phyloP scores from a whole-genome alignment of 106 monocot genomes.

The Dioscorea dumetorum region DNA sequence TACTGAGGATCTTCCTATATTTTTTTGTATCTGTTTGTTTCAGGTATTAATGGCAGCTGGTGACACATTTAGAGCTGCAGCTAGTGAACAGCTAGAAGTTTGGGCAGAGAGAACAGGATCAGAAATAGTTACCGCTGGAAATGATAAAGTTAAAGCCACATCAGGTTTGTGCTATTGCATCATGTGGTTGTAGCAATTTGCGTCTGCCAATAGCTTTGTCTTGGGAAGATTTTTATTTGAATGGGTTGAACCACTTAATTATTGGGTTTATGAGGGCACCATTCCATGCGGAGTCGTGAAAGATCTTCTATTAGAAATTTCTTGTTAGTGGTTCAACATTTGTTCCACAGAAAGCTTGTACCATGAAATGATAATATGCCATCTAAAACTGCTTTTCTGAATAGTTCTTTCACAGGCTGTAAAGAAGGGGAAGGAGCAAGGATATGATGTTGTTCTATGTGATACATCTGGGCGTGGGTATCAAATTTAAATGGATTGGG shows the following conservation, averaged over 20 bases:
- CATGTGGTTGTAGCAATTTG: not conserved
- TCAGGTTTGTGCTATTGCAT: slow-evolving; percentile 34
- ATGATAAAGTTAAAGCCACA: slow-evolving; percentile 63
- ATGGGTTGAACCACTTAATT: not conserved
- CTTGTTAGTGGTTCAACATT: no score
- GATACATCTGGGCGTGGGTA: slow-evolving; percentile 97
- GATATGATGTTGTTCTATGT: slow-evolving; percentile 84
- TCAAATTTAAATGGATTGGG: not conserved
- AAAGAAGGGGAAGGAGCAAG: slow-evolving; percentile 74
- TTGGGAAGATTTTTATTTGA: not conserved
- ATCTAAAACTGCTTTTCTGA: slow-evolving; percentile 23
- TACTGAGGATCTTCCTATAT: no score
- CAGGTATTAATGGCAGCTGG: slow-evolving; percentile 94
- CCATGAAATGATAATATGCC: not conserved
- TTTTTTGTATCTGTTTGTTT: not conserved
- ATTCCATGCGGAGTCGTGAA: no score
- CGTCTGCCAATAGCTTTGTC: not conserved
- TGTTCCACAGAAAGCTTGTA: no score
- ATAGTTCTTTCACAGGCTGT: slow-evolving; percentile 96
- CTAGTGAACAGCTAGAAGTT: slow-evolving; percentile 89
- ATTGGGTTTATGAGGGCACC: no score
- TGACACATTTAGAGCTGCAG: slow-evolving; percentile 97
- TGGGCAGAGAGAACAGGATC: slow-evolving; percentile 96
- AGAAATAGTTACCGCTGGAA: slow-evolving; percentile 74
- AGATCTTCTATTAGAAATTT: no score